These are phyloP conservation scores for Grigorovia jiainica DNA, from an alignment of 805 yeast genomes.

Conservation along the genomic window DNA sequence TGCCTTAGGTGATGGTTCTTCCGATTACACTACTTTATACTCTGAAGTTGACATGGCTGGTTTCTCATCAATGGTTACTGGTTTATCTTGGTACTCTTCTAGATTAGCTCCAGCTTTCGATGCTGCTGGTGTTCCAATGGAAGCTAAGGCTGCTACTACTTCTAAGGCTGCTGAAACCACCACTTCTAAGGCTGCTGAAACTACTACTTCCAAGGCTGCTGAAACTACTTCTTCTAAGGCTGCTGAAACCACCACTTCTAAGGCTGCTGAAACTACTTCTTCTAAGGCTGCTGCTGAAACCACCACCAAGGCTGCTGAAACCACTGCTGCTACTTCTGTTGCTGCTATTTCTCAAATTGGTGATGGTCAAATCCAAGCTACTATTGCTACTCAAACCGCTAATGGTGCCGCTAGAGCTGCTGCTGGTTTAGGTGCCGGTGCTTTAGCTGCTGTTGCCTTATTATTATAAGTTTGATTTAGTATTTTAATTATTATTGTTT, in stretches of 20 bases:
- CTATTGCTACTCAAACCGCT: constrained; percentile 14
- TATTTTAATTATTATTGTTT: neutral
- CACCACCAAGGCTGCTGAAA: constrained; percentile 2
- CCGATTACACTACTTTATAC: constrained; percentile 28
- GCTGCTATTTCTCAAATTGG: constrained; percentile 8
- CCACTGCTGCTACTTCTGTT: constrained; percentile 8
- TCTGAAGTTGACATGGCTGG: constrained; percentile 21
- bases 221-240: constrained; percentile 3
- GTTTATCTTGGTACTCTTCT: constrained; percentile 29
- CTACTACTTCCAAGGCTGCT: constrained; percentile 6
- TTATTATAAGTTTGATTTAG: constrained; percentile 10
- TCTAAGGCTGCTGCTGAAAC: constrained; percentile 4
- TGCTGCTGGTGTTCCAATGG: constrained; percentile 5
- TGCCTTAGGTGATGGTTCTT: constrained; percentile 22
- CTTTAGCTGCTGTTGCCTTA: constrained; percentile 15
- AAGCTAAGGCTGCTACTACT: constrained; percentile 3
- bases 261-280: constrained; percentile 4
- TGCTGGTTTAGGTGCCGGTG: constrained; percentile 18
- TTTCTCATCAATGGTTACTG: constrained; percentile 22
- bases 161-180: constrained; percentile 9
- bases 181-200: constrained; percentile 3
- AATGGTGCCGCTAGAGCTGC: constrained; percentile 17
- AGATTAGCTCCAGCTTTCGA: constrained; percentile 16
- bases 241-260: constrained; percentile 3
- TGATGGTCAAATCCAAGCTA: constrained; percentile 6